Evolutionary conservation across 2,329 filamentous ascomycete genomes (phyloP).

Genomic region (Talaromyces sp.): DNA sequence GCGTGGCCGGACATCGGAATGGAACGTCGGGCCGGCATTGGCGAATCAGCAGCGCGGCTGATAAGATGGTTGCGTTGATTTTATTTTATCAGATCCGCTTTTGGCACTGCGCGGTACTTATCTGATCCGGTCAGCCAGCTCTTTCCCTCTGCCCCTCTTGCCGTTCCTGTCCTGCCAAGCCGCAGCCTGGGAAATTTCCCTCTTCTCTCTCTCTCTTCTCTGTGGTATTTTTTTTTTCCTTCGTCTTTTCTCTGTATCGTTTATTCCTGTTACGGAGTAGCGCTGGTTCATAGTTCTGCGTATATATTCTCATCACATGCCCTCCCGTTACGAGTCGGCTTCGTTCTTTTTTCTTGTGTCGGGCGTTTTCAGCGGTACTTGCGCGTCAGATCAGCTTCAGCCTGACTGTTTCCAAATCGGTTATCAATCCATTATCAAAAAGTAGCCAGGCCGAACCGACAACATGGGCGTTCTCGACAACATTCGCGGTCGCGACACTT

Average conservation of each 20-base stretch:
- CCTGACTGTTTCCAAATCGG: no score
- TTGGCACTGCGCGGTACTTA: slow-evolving; percentile 2
- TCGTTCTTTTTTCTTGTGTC: background rate
- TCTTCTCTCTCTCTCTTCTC: background rate
- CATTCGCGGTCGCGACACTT: slow-evolving; percentile 16
- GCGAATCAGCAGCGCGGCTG: background rate
- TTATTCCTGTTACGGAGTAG: background rate
- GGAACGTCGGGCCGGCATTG: background rate
- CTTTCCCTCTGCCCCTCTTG: background rate
- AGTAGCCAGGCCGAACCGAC: background rate
- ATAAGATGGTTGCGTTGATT: slow-evolving; percentile 6
- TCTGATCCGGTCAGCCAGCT: slow-evolving; percentile 7
- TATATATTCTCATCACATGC: background rate
- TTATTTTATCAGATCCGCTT: slow-evolving; percentile 5
- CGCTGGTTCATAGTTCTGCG: background rate
- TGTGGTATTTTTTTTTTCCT: background rate
- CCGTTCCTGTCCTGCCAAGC: background rate
- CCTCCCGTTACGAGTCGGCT: background rate
- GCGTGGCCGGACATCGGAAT: slow-evolving; percentile 11
- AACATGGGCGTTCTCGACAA: slow-evolving; percentile 15
- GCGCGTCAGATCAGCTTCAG: background rate
- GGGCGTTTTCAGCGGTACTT: background rate
- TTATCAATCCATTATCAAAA: background rate
- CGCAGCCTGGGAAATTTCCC: background rate
- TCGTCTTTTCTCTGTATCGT: background rate